Conservation (phyloP, 495 filamentous ascomycete genomes). For the Penicillium herquei region DNA sequence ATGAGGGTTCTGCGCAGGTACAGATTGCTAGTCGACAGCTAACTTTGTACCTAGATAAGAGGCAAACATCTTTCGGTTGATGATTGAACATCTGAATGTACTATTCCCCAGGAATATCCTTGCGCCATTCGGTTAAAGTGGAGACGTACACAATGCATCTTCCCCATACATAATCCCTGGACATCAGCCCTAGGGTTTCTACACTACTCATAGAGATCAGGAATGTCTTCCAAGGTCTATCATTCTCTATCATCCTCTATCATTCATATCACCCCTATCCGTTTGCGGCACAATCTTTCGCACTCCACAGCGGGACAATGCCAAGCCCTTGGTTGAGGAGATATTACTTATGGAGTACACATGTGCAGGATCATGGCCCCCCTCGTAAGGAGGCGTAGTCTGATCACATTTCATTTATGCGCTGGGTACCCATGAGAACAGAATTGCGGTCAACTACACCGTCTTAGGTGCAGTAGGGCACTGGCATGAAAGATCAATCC, state of each 20-base stretch:
- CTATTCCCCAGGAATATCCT: not conserved
- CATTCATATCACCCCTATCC: not conserved
- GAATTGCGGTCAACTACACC: not conserved
- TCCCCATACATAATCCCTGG: too few relatives aligned
- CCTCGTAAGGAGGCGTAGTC: not conserved
- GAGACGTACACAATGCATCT: not conserved
- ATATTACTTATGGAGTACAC: not conserved
- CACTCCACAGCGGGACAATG: conserved; percentile 15
- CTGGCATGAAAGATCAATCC: not conserved
- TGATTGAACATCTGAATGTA: not conserved
- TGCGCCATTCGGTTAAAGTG: conserved; percentile 2
- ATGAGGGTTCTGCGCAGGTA: too few relatives aligned
- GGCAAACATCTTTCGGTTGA: too few relatives aligned
- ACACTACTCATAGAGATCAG: too few relatives aligned
- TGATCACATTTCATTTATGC: not conserved
- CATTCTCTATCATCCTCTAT: too few relatives aligned
- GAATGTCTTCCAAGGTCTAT: too few relatives aligned
- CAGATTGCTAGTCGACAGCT: too few relatives aligned
- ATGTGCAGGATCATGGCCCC: not conserved
- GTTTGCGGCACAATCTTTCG: conserved; percentile 17
- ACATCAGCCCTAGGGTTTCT: too few relatives aligned
- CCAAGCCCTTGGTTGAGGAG: conserved; percentile 12
- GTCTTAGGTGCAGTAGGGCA: not conserved
- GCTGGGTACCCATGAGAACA: too few relatives aligned
- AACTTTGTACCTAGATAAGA: too few relatives aligned